These are phyloP conservation scores for Diaporthe citriasiana DNA, from an alignment of 2,329 filamentous ascomycete species.

Conservation along the genomic window DNA sequence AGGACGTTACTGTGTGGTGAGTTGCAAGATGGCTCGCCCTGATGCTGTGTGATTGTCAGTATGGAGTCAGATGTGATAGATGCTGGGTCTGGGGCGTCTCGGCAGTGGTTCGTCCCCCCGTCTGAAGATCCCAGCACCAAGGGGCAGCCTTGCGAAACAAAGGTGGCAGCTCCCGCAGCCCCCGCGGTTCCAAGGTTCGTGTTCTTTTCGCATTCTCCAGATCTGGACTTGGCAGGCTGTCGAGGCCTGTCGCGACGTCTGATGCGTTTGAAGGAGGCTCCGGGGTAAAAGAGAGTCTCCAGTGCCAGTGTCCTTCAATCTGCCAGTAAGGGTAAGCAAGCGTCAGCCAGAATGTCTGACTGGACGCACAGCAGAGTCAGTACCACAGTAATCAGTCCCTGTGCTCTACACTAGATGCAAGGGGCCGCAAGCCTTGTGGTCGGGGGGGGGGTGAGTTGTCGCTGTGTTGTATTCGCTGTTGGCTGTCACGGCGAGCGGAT, in stretches of 20 bases:
- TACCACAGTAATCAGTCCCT: neutral
- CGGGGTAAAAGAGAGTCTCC: constrained; percentile 1
- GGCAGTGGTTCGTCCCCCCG: constrained; percentile 25
- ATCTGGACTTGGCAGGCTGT: constrained; percentile 19
- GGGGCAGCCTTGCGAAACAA: constrained; percentile 30
- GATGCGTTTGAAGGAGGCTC: constrained; percentile 28
- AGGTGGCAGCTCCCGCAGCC: constrained; percentile 24
- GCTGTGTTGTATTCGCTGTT: neutral
- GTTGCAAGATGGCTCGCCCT: neutral
- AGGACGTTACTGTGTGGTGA: neutral
- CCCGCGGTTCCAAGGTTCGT: constrained; percentile 24
- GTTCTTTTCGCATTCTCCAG: constrained; percentile 12
- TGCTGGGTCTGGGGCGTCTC: constrained; percentile 24
- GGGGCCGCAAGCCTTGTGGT: constrained; percentile 17
- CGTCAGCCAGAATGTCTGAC: neutral
- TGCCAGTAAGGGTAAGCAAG: neutral
- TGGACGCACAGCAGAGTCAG: neutral
- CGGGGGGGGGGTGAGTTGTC: neutral
- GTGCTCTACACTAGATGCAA: constrained; percentile 12
- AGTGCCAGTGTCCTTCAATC: constrained; percentile 16
- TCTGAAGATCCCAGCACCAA: constrained; percentile 24
- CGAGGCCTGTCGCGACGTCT: constrained; percentile 24
- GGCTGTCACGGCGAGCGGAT: constrained; percentile 11
- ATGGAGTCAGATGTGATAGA: constrained; percentile 29
- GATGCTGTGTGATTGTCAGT: constrained; percentile 30